These are phyloP conservation scores for Colletotrichum sp. DNA, from an alignment of 2,329 filamentous ascomycete species.

Conservation along the genomic window DNA sequence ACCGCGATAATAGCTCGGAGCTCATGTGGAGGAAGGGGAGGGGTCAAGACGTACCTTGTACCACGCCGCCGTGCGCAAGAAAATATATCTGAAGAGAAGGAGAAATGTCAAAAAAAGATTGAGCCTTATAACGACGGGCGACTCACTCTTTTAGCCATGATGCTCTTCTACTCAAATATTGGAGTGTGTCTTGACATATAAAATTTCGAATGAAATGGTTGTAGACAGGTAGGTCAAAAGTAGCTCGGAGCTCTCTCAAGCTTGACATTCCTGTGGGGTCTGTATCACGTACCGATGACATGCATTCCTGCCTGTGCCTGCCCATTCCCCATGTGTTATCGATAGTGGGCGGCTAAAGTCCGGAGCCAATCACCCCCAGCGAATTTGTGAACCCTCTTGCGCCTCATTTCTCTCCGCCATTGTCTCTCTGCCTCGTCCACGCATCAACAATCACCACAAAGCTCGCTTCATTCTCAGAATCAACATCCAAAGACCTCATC, in stretches of 20 bases:
- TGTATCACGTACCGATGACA: conserved; percentile 2
- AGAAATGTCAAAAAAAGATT: neutral
- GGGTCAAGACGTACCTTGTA: conserved; percentile 68
- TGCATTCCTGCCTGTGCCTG: neutral
- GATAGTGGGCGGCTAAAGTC: neutral
- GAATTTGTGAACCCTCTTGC: neutral
- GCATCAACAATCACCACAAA: neutral
- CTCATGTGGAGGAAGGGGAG: conserved; percentile 46
- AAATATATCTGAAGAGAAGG: conserved; percentile 59
- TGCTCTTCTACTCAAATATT: neutral
- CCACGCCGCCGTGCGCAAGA: conserved; percentile 65
- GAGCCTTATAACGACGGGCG: neutral
- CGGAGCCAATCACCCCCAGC: neutral
- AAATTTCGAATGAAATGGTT: neutral
- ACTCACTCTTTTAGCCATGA: conserved; percentile 41
- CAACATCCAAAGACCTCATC: neutral
- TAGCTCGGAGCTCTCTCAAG: conserved; percentile 11
- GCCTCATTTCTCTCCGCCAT: neutral
- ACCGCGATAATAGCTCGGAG: conserved; percentile 11
- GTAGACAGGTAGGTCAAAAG: conserved; percentile 9
- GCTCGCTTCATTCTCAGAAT: neutral
- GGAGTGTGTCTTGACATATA: neutral
- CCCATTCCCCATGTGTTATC: neutral
- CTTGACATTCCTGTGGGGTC: conserved; percentile 1
- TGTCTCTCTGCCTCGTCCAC: neutral